phyloP scores from a whole-genome alignment of 208 protist genomes.

The Leptomonas pyrrhocoris region DNA sequence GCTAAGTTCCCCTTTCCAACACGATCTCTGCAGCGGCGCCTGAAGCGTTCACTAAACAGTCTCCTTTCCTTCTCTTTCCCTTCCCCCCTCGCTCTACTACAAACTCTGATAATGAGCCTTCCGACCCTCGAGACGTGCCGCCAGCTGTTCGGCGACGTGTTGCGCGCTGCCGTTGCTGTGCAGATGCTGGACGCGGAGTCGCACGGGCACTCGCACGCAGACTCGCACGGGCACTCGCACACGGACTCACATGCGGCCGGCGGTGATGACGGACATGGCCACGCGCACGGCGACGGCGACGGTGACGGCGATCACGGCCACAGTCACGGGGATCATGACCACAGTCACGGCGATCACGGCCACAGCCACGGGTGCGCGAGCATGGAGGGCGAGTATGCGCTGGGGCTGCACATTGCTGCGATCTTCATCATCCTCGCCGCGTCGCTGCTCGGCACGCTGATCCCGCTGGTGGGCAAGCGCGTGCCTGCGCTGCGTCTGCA shows the following conservation, averaged over 20 bases:
- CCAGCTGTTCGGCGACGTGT: constrained; percentile 11
- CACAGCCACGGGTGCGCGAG: constrained; percentile 22
- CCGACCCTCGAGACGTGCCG: constrained; percentile 16
- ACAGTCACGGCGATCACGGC: no score
- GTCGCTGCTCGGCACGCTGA: constrained; percentile 52
- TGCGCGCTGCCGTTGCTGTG: constrained; percentile 7
- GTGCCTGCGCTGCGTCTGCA: constrained; percentile 36
- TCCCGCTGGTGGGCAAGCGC: constrained; percentile 60
- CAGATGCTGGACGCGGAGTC: no score
- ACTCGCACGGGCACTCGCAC: no score
- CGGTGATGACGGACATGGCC: no score
- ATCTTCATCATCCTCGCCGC: constrained; percentile 69
- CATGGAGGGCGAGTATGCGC: constrained; percentile 40
- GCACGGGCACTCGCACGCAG: not conserved
- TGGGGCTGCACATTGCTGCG: constrained; percentile 59
- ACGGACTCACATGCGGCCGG: no score
- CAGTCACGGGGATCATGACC: no score
- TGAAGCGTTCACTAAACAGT: no score
- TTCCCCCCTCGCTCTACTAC: not conserved
- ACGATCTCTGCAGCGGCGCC: no score
- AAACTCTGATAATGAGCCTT: not conserved
- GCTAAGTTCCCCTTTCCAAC: no score
- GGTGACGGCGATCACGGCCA: no score
- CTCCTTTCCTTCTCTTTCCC: not conserved
- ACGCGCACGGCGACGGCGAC: no score